Evolutionary conservation across 106 monocot genomes (phyloP).

Genomic region (Acanthochlamys bracteata): DNA sequence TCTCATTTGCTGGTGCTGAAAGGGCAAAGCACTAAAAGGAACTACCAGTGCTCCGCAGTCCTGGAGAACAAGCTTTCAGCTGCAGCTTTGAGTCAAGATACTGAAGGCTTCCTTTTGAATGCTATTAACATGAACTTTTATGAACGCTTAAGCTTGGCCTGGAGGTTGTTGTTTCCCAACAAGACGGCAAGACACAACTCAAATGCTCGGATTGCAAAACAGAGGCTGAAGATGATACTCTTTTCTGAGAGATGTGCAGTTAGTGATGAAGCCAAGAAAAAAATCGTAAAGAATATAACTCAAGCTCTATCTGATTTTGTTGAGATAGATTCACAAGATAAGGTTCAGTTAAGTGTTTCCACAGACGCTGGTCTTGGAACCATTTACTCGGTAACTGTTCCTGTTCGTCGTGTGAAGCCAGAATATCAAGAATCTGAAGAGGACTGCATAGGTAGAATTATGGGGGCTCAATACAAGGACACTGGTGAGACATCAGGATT

Average conservation of each 20-base stretch:
- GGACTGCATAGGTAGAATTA: conserved; percentile 58
- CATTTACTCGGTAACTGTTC: conserved; percentile 74
- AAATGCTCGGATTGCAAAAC: conserved; percentile 82
- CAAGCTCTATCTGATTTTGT: conserved; percentile 81
- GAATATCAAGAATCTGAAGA: conserved; percentile 81
- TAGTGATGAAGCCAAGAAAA: conserved; percentile 84
- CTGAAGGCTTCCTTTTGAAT: conserved; percentile 46
- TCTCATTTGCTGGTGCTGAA: conserved; percentile 1
- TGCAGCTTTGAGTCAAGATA: conserved; percentile 26
- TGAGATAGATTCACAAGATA: conserved; percentile 87
- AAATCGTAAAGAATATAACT: conserved; percentile 71
- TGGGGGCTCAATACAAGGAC: conserved; percentile 61
- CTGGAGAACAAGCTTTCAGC: conserved; percentile 9
- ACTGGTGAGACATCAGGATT: conserved; percentile 59
- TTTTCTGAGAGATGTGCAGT: conserved; percentile 90
- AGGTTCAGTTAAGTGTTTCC: conserved; percentile 83
- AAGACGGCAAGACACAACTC: conserved; percentile 26
- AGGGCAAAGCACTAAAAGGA: neutral
- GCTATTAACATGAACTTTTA: conserved; percentile 70
- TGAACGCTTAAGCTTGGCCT: conserved; percentile 66
- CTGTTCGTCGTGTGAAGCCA: conserved; percentile 76
- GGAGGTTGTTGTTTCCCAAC: conserved; percentile 78
- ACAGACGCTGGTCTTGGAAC: conserved; percentile 77
- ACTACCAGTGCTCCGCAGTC: conserved; percentile 6
- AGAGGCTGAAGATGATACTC: conserved; percentile 92